Conservation (phyloP, 176 grass and related monocot species). For the Aechmea fasciata region DNA sequence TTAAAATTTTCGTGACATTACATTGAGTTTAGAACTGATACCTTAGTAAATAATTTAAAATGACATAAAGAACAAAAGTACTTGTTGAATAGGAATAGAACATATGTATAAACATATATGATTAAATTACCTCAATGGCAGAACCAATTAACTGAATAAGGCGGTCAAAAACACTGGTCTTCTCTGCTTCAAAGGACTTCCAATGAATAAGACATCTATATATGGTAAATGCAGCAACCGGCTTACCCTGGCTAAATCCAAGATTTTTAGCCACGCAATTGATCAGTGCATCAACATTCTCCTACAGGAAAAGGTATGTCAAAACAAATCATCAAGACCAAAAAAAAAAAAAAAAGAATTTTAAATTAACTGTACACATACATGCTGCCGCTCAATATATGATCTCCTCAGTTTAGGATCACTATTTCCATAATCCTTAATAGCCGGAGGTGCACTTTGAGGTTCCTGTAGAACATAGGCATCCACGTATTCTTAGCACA, state of each 20-base stretch:
- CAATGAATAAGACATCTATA: slow-evolving; percentile 28
- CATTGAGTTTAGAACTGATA: too few relatives aligned
- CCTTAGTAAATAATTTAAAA: too few relatives aligned
- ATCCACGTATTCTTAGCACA: too few relatives aligned
- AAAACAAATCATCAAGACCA: not conserved
- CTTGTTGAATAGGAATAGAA: too few relatives aligned
- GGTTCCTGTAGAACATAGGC: not conserved
- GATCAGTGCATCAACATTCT: slow-evolving; percentile 19
- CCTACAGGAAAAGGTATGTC: not conserved
- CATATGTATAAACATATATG: too few relatives aligned
- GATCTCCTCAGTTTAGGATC: slow-evolving; percentile 3
- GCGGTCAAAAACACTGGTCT: slow-evolving; percentile 21
- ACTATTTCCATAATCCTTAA: slow-evolving; percentile 2
- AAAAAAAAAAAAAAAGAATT: too few relatives aligned
- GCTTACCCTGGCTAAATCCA: slow-evolving; percentile 11
- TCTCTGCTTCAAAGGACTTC: slow-evolving; percentile 29
- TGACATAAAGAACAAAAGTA: too few relatives aligned
- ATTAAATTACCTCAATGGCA: slow-evolving; percentile 19
- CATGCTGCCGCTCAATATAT: not conserved
- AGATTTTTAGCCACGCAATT: slow-evolving; percentile 20
- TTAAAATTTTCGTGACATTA: too few relatives aligned
- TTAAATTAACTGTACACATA: not conserved
- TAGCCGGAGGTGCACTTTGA: slow-evolving; percentile 6
- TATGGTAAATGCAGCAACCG: slow-evolving; percentile 27
- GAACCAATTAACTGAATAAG: slow-evolving; percentile 23